Conservation (phyloP, 2,329 filamentous ascomycete genomes). For the Fusarium luffae region DNA sequence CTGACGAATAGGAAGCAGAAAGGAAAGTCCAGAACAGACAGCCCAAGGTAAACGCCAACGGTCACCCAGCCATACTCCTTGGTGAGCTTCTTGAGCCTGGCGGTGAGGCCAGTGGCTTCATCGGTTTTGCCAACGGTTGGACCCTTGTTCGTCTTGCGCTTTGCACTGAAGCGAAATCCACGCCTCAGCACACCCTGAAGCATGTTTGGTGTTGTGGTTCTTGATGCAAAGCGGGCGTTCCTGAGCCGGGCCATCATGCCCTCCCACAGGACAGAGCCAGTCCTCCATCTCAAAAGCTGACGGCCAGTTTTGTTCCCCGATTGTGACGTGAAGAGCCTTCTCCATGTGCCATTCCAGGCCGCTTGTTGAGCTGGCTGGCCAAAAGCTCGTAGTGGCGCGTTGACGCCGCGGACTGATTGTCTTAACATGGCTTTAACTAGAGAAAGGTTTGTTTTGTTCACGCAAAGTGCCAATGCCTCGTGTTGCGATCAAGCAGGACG, state of each 20-base stretch:
- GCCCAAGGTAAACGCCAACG: slow-evolving; percentile 85
- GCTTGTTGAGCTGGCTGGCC: slow-evolving; percentile 32
- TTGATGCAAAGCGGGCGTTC: slow-evolving; percentile 21
- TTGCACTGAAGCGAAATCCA: slow-evolving; percentile 52
- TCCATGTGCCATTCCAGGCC: slow-evolving; percentile 46
- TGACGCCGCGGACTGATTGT: slow-evolving; percentile 41
- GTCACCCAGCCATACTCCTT: slow-evolving; percentile 96
- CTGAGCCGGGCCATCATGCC: slow-evolving; percentile 36
- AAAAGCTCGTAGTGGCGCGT: slow-evolving; percentile 36
- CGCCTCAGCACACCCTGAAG: slow-evolving; percentile 45
- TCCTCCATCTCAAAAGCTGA: slow-evolving; percentile 39
- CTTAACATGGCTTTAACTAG: slow-evolving; percentile 41
- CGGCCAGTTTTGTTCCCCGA: slow-evolving; percentile 30
- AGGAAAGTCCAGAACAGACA: slow-evolving; percentile 91
- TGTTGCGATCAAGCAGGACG: not conserved
- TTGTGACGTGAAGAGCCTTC: slow-evolving; percentile 46
- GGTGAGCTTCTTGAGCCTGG: slow-evolving; percentile 82
- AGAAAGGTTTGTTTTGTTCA: not conserved
- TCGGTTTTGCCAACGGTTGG: slow-evolving; percentile 36
- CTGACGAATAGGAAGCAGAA: slow-evolving; percentile 93
- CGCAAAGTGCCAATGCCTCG: not conserved
- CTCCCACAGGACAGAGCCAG: slow-evolving; percentile 29
- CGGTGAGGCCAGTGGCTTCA: slow-evolving; percentile 66
- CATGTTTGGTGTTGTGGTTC: slow-evolving; percentile 32
- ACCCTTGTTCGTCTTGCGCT: slow-evolving; percentile 45